These are phyloP conservation scores for Barbatosphaeria neglecta DNA, from an alignment of 495 filamentous ascomycete genomes.

Conservation along the genomic window DNA sequence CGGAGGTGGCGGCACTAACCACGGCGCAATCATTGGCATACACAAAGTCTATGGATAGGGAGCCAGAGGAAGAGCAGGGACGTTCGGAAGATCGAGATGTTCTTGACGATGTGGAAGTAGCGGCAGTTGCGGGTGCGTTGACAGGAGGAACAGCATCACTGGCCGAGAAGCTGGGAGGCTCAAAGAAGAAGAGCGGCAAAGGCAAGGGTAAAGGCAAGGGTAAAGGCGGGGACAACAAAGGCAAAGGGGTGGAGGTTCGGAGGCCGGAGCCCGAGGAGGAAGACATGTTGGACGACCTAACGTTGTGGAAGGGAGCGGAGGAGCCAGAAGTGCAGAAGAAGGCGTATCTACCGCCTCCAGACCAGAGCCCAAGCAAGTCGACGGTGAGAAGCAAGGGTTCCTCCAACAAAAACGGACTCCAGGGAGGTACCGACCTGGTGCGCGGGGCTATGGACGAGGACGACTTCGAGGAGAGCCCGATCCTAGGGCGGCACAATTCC, in stretches of 20 bases:
- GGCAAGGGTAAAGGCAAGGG: slow-evolving; percentile 9
- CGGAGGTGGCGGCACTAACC: background rate
- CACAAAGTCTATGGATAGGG: background rate
- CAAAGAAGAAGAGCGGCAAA: slow-evolving; percentile 14
- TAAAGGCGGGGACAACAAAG: slow-evolving; percentile 14
- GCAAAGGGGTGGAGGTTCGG: slow-evolving; percentile 14
- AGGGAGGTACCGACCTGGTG: background rate
- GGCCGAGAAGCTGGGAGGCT: slow-evolving; percentile 15
- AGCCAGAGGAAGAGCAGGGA: background rate
- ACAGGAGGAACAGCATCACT: slow-evolving; percentile 14
- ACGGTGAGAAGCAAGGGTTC: slow-evolving; percentile 1
- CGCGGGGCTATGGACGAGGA: background rate
- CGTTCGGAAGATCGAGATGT: slow-evolving; percentile 2
- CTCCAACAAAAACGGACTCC: background rate
- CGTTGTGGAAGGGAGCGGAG: slow-evolving; percentile 44
- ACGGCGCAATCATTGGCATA: background rate
- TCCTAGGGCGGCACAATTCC: background rate
- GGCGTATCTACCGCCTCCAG: background rate
- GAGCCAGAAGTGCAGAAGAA: background rate
- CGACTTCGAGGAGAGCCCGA: background rate
- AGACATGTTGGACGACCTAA: slow-evolving; percentile 32
- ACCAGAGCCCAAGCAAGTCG: slow-evolving; percentile 1
- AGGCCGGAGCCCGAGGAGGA: slow-evolving; percentile 21
- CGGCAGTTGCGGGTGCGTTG: slow-evolving; percentile 10
- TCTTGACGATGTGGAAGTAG: slow-evolving; percentile 5